phyloP scores from a whole-genome alignment of 495 filamentous ascomycete genomes.

The Penicillium canariense region DNA sequence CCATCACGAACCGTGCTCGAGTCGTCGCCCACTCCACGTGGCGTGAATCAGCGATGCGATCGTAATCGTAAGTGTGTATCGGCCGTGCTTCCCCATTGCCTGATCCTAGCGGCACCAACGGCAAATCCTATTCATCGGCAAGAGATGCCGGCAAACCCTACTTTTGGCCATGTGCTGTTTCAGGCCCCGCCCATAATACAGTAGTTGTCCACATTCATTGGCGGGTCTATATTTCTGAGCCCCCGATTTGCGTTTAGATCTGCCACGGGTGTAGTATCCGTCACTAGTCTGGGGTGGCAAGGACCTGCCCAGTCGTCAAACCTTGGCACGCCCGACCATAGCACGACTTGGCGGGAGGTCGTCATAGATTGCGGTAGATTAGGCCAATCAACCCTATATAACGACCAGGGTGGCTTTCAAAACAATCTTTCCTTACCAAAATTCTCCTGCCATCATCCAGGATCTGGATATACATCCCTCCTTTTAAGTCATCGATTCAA shows the following conservation, averaged over 20 bases:
- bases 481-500: not conserved
- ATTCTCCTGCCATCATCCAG: not conserved
- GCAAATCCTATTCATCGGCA: not conserved
- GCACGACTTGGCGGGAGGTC: not conserved
- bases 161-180: not conserved
- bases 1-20: not conserved
- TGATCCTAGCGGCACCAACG: too few relatives aligned
- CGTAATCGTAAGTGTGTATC: too few relatives aligned
- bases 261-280: not conserved
- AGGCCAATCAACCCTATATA: not conserved
- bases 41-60: too few relatives aligned
- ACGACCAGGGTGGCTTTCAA: not conserved
- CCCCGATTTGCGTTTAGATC: not conserved
- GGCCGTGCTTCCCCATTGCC: too few relatives aligned
- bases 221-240: not conserved
- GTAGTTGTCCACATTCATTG: not conserved
- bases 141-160: not conserved
- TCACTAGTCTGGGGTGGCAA: not conserved
- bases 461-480: not conserved
- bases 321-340: not conserved
- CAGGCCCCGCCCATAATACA: not conserved
- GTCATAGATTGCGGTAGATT: not conserved
- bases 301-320: not conserved
- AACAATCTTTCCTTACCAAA: not conserved
- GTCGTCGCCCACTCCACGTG: too few relatives aligned